Conservation (phyloP, 1,284 basidiomycete genomes). For the Ustilago shanxiensis region DNA sequence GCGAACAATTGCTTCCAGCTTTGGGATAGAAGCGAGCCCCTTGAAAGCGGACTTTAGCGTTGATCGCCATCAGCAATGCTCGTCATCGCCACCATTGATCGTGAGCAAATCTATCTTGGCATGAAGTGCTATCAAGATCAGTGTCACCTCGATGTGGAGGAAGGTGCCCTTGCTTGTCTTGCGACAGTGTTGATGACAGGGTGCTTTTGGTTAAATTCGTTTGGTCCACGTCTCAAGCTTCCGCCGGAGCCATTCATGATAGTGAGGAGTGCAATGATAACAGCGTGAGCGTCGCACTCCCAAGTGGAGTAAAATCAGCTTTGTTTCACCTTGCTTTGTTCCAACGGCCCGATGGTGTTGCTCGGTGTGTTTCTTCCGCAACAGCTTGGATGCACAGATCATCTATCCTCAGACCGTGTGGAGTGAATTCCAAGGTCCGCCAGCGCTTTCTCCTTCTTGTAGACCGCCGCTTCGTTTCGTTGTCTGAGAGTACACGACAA, state of each 20-base stretch:
- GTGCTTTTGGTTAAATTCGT: no score
- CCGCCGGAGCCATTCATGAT: no score
- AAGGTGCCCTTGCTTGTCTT: no score
- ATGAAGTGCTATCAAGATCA: no score
- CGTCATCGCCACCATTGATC: no score
- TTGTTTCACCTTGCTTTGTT: neutral
- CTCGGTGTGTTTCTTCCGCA: neutral
- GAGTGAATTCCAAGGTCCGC: neutral
- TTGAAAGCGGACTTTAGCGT: neutral
- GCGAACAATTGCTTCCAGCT: no score
- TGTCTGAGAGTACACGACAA: neutral
- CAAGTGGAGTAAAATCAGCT: neutral
- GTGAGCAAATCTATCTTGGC: no score
- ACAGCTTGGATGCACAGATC: neutral
- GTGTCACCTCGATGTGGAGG: no score
- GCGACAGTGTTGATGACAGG: no score
- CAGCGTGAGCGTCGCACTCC: no score
- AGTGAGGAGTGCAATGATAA: neutral
- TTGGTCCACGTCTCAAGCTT: no score
- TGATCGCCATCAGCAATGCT: no score
- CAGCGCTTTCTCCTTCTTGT: neutral
- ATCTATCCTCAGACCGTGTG: neutral
- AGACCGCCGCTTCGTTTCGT: neutral
- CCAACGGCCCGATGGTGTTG: neutral
- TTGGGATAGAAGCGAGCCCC: neutral